These are phyloP conservation scores for Helminthosporium solani DNA, from an alignment of 2,329 filamentous ascomycete genomes.

Conservation along the genomic window DNA sequence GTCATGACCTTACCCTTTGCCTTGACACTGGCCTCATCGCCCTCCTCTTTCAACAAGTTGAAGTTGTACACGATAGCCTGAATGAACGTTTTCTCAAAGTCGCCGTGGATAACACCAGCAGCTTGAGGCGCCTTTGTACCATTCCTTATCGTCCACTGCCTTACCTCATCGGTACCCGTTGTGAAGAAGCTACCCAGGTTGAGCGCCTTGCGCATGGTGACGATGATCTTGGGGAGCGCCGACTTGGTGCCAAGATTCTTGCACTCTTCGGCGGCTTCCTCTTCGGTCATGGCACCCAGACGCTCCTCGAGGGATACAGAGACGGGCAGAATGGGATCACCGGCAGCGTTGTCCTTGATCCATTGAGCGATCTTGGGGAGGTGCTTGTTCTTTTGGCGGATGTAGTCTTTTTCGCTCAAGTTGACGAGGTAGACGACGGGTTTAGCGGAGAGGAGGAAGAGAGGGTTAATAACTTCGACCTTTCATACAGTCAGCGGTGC, in stretches of 20 bases:
- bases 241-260: conserved; percentile 86
- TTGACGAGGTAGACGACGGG: conserved; percentile 97
- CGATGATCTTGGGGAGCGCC: conserved; percentile 85
- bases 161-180: conserved; percentile 89
- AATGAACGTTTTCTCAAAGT: conserved; percentile 99
- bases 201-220: conserved; percentile 88
- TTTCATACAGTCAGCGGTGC: conserved; percentile 47
- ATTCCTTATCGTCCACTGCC: conserved; percentile 96
- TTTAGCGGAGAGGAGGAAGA: conserved; percentile 93
- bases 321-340: conserved; percentile 89
- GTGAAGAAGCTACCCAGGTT: conserved; percentile 97
- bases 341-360: conserved; percentile 86
- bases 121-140: conserved; percentile 97
- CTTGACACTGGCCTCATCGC: conserved; percentile 85
- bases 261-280: conserved; percentile 77
- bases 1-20: conserved; percentile 96
- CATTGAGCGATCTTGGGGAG: conserved; percentile 90
- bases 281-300: conserved; percentile 77
- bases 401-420: conserved; percentile 93
- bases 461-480: conserved; percentile 97
- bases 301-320: conserved; percentile 93
- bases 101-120: conserved; percentile 95
- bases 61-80: conserved; percentile 95
- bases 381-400: conserved; percentile 99
- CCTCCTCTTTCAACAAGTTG: conserved; percentile 74